Conservation (phyloP, 768 basidiomycete species). For the Coprinopsis cinerea region DNA sequence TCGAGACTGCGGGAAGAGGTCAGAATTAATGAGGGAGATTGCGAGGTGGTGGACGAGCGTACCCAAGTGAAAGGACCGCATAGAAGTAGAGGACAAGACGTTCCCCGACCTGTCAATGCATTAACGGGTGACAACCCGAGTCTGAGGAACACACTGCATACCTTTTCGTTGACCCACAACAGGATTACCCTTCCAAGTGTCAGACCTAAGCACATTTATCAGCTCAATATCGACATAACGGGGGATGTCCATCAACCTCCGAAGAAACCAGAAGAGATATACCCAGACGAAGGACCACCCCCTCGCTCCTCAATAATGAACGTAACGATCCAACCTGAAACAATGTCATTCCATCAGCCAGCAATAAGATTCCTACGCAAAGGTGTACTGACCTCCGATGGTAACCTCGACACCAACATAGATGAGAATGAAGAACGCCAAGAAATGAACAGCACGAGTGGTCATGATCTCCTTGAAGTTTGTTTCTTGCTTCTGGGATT, state of each 20-base stretch:
- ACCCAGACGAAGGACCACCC: constrained; percentile 36
- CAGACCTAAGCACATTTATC: no score
- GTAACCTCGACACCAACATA: constrained; percentile 70
- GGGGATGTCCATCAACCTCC: constrained; percentile 35
- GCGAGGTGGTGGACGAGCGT: constrained; percentile 11
- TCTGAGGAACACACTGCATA: constrained; percentile 11
- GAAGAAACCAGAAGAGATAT: constrained; percentile 48
- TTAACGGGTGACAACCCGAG: background rate
- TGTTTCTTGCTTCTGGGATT: constrained; percentile 13
- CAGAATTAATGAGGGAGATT: background rate
- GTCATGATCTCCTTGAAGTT: constrained; percentile 43
- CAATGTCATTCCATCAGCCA: background rate
- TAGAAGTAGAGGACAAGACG: constrained; percentile 49
- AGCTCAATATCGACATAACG: no score
- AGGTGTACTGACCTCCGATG: constrained; percentile 27
- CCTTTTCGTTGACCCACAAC: constrained; percentile 52
- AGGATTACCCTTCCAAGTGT: constrained; percentile 52
- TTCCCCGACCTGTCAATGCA: constrained; percentile 49
- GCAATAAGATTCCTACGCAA: background rate
- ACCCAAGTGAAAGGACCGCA: constrained; percentile 44
- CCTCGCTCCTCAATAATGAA: constrained; percentile 35
- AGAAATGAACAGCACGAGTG: constrained; percentile 49
- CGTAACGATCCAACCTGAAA: constrained; percentile 63
- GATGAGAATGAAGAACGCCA: constrained; percentile 58
- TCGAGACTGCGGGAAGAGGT: constrained; percentile 43